These are phyloP conservation scores for Penicillium arizonense DNA, from an alignment of 495 filamentous ascomycete species.

Conservation along the genomic window DNA sequence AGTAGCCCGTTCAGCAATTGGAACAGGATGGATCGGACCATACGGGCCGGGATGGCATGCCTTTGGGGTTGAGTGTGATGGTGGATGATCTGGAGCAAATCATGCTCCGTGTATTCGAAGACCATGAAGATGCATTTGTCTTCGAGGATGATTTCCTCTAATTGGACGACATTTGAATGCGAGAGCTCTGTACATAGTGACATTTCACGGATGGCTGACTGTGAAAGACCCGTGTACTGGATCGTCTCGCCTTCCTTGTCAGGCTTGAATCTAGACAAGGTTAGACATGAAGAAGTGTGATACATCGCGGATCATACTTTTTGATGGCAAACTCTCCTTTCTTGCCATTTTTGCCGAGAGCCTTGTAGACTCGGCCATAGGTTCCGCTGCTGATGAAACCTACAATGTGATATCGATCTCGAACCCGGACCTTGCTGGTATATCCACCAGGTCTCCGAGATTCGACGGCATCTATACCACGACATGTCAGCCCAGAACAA, in stretches of 20 bases:
- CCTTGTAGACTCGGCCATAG: conserved; percentile 99
- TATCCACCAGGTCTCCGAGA: conserved; percentile 55
- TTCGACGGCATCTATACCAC: conserved; percentile 33
- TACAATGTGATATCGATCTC: conserved; percentile 89
- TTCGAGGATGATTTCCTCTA: conserved; percentile 95
- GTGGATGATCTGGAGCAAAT: conserved; percentile 96
- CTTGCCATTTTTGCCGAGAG: conserved; percentile 72
- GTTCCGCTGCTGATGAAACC: conserved; percentile 98
- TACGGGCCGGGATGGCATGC: conserved; percentile 81
- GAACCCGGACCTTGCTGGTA: conserved; percentile 83
- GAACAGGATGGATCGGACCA: conserved; percentile 89
- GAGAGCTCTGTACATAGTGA: conserved; percentile 91
- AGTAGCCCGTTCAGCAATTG: conserved; percentile 92
- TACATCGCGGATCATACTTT: conserved; percentile 51
- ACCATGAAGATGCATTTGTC: conserved; percentile 99
- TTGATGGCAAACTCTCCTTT: conserved; percentile 90
- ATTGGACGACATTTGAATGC: conserved; percentile 85
- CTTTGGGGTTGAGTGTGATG: conserved; percentile 89
- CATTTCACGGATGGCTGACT: conserved; percentile 98
- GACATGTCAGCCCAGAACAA: conserved; percentile 9
- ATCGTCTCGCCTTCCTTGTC: conserved; percentile 96
- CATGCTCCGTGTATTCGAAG: conserved; percentile 97
- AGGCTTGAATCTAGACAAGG: conserved; percentile 78
- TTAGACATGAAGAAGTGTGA: conserved; percentile 13
- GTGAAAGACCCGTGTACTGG: conserved; percentile 95